Evolutionary conservation across 352 stramenopile genomes (phyloP).

Genomic region (Phytophthora hibernalis): DNA sequence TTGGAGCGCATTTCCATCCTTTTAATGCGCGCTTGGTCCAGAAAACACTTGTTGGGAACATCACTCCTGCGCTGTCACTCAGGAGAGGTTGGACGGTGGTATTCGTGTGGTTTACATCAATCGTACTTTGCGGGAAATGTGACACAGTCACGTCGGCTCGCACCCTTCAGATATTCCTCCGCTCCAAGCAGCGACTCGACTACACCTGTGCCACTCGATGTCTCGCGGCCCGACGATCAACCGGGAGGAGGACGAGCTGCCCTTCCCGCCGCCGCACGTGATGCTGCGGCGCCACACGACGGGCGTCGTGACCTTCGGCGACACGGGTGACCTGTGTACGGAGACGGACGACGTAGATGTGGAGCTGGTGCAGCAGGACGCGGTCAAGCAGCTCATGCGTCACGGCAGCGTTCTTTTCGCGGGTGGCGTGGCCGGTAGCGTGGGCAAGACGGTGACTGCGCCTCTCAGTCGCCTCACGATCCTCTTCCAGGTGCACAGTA

Average conservation of each 20-base stretch:
- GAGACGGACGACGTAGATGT: conserved; percentile 87
- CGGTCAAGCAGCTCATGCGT: conserved; percentile 73
- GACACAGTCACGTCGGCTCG: conserved; percentile 15
- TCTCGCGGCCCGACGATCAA: conserved; percentile 38
- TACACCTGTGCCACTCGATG: too few relatives aligned
- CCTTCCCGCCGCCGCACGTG: conserved; percentile 44
- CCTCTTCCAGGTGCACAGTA: conserved; percentile 96
- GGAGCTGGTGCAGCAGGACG: conserved; percentile 72
- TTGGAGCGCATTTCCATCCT: conserved; percentile 69
- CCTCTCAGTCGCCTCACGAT: conserved; percentile 96
- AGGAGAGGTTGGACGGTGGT: neutral
- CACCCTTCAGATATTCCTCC: conserved; percentile 9
- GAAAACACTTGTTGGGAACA: neutral
- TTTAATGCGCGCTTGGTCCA: conserved; percentile 10
- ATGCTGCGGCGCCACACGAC: conserved; percentile 80
- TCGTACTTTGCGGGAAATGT: conserved; percentile 1
- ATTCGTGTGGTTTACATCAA: conserved; percentile 16
- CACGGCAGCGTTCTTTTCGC: conserved; percentile 85
- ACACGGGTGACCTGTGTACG: conserved; percentile 76
- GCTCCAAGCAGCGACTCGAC: conserved; percentile 15
- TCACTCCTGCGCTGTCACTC: conserved; percentile 22
- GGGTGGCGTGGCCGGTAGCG: conserved; percentile 94
- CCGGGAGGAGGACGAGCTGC: conserved; percentile 22
- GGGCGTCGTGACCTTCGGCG: conserved; percentile 82
- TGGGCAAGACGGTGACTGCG: conserved; percentile 96